Evolutionary conservation across 305 asterid species (phyloP).

Genomic region (Solanum hybrid): DNA sequence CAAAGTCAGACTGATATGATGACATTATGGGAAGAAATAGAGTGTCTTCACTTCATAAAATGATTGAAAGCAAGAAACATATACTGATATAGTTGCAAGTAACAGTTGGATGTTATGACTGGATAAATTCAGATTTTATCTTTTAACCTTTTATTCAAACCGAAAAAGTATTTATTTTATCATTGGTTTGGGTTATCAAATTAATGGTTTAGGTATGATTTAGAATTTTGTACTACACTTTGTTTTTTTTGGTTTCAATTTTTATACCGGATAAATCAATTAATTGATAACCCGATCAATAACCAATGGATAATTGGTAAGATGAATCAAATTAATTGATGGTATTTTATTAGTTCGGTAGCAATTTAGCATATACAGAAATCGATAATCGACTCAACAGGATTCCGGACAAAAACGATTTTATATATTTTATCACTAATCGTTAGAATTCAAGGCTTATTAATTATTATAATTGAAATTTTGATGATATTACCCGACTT

Average conservation of each 20-base stretch:
- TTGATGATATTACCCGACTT: background rate
- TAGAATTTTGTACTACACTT: background rate
- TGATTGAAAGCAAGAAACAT: background rate
- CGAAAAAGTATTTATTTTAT: background rate
- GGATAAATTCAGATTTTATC: background rate
- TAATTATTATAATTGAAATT: background rate
- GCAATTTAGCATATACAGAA: background rate
- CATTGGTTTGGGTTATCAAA: background rate
- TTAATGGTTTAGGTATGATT: background rate
- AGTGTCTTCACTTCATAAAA: background rate
- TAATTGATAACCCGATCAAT: background rate
- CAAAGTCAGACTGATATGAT: background rate
- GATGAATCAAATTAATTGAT: background rate
- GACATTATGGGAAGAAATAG: background rate
- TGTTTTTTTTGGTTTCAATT: background rate
- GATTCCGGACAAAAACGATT: background rate
- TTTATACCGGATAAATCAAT: background rate
- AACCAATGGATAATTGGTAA: background rate
- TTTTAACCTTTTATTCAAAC: background rate
- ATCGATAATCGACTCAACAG: background rate
- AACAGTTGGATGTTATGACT: background rate
- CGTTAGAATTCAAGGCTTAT: background rate
- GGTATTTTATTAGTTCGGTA: background rate
- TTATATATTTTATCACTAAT: background rate
- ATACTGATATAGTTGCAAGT: background rate